Conservation (phyloP, 2,329 filamentous ascomycete species). For the Venturia asperata region DNA sequence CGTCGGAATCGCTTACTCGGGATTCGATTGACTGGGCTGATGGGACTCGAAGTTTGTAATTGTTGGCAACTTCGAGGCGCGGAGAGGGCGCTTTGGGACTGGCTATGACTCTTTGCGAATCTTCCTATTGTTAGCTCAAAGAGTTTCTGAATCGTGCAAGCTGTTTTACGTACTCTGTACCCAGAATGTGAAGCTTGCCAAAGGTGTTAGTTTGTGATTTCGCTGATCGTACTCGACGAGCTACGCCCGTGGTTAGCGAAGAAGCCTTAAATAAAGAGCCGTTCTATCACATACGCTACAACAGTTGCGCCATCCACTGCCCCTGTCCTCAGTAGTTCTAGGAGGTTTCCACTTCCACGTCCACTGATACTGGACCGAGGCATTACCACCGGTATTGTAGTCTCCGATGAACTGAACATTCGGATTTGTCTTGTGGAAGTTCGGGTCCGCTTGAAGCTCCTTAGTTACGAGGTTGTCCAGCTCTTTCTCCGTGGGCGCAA, state of each 20-base stretch:
- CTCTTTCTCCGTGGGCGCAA: slow-evolving; percentile 76
- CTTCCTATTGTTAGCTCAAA: background rate
- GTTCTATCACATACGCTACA: slow-evolving; percentile 61
- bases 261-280: background rate
- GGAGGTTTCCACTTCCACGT: slow-evolving; percentile 96
- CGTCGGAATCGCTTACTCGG: slow-evolving; percentile 65
- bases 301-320: slow-evolving; percentile 89
- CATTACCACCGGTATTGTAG: slow-evolving; percentile 73
- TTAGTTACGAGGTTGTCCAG: slow-evolving; percentile 89
- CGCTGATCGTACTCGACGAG: slow-evolving; percentile 97
- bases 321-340: slow-evolving; percentile 69
- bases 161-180: slow-evolving; percentile 57
- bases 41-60: slow-evolving; percentile 72
- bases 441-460: slow-evolving; percentile 95
- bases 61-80: slow-evolving; percentile 63
- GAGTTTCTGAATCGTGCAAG: slow-evolving; percentile 28
- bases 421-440: slow-evolving; percentile 82
- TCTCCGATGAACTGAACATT: slow-evolving; percentile 95
- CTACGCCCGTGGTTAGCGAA: slow-evolving; percentile 35
- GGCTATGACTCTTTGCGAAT: slow-evolving; percentile 35
- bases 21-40: slow-evolving; percentile 83
- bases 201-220: slow-evolving; percentile 77
- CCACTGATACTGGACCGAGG: slow-evolving; percentile 87
- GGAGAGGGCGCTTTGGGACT: slow-evolving; percentile 51
- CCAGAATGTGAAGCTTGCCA: slow-evolving; percentile 93